These are phyloP conservation scores for Quercus aquifolioides DNA, from an alignment of 306 rosid genomes.

Conservation along the genomic window DNA sequence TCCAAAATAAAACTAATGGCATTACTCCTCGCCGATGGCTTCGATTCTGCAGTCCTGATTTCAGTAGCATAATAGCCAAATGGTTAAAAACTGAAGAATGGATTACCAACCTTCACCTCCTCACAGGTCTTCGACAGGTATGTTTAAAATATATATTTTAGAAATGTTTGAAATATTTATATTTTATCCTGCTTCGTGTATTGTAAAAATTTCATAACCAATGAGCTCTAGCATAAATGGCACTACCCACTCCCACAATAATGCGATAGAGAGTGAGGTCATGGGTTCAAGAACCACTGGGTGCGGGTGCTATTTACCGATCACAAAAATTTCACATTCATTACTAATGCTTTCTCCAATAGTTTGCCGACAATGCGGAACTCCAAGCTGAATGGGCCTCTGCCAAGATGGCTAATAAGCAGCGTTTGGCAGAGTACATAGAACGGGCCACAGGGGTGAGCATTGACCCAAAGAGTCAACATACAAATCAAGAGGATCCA, in stretches of 20 bases:
- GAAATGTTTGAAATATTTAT: background rate
- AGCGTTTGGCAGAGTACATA: constrained; percentile 70
- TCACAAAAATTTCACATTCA: constrained; percentile 5
- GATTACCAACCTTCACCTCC: constrained; percentile 82
- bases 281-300: too few species aligned
- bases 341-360: constrained; percentile 26
- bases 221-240: too few species aligned
- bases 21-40: constrained; percentile 97
- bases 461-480: constrained; percentile 84
- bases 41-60: constrained; percentile 89
- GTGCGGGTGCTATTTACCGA: too few species aligned
- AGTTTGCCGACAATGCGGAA: constrained; percentile 77
- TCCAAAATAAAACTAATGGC: constrained; percentile 96
- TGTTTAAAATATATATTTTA: background rate
- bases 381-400: constrained; percentile 94
- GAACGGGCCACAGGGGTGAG: constrained; percentile 70
- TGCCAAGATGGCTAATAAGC: constrained; percentile 89
- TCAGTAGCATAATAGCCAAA: constrained; percentile 80
- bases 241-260: too few species aligned
- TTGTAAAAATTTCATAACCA: constrained; percentile 9
- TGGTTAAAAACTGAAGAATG: constrained; percentile 86
- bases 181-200: constrained; percentile 16
- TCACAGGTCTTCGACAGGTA: constrained; percentile 79
- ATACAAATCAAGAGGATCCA: constrained; percentile 98
- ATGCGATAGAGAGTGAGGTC: too few species aligned